Evolutionary conservation across 345 rosid genomes (phyloP).

Genomic region (Citrus glauca): DNA sequence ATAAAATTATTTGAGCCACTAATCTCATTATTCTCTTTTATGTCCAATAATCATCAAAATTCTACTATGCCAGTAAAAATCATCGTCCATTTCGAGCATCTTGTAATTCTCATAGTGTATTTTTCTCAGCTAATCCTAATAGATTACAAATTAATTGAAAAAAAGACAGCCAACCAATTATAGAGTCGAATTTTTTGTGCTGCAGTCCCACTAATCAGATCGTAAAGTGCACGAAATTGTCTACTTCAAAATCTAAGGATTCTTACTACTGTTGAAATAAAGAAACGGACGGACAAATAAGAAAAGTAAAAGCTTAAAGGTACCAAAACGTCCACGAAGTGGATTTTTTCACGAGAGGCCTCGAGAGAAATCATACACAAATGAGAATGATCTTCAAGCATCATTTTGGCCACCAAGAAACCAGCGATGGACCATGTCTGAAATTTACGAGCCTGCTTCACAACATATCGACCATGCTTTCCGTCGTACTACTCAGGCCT

Average conservation of each 20-base stretch:
- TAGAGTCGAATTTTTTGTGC: too few species aligned
- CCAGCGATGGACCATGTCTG: slow-evolving; percentile 77
- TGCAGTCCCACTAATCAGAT: not conserved
- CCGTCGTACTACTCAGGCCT: slow-evolving; percentile 81
- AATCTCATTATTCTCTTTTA: too few species aligned
- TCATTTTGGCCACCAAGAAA: slow-evolving; percentile 63
- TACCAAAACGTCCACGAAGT: slow-evolving; percentile 48
- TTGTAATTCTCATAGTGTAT: too few species aligned
- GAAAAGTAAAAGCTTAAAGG: too few species aligned
- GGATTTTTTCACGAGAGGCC: slow-evolving; percentile 18
- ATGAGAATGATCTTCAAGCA: slow-evolving; percentile 70
- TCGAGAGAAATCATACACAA: slow-evolving; percentile 60
- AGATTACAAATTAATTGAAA: not conserved
- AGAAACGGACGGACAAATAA: not conserved
- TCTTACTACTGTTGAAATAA: not conserved
- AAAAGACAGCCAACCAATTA: not conserved
- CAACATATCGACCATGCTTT: slow-evolving; percentile 43
- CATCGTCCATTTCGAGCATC: too few species aligned
- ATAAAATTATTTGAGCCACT: too few species aligned
- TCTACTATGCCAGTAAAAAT: not conserved
- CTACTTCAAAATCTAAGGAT: not conserved
- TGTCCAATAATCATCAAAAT: not conserved
- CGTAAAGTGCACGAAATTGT: not conserved
- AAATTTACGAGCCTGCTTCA: slow-evolving; percentile 62
- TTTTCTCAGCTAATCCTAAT: too few species aligned